These are phyloP conservation scores for Blastobotrys indianensis DNA, from an alignment of 1,139 yeast species.

Conservation along the genomic window DNA sequence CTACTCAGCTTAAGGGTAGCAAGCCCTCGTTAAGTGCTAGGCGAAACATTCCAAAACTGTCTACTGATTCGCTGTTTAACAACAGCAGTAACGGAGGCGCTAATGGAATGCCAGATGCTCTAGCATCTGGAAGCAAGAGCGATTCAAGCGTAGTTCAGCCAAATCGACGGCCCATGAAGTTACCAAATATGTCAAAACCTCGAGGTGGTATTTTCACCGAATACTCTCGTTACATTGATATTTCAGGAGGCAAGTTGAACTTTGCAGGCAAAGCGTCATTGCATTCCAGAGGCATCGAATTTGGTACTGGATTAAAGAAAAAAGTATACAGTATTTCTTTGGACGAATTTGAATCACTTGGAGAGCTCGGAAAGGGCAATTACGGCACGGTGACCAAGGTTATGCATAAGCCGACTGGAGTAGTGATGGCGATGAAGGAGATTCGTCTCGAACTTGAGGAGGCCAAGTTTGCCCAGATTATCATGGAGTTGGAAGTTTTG, in stretches of 20 bases:
- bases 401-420: slow-evolving; percentile 87
- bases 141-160: not conserved
- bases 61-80: slow-evolving; percentile 2
- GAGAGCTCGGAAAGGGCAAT: slow-evolving; percentile 90
- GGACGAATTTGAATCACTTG: slow-evolving; percentile 77
- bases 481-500: slow-evolving; percentile 91
- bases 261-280: slow-evolving; percentile 91
- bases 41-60: slow-evolving; percentile 24
- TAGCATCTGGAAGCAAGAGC: not conserved
- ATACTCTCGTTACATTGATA: slow-evolving; percentile 81
- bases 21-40: slow-evolving; percentile 31
- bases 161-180: slow-evolving; percentile 2
- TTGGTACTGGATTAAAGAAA: slow-evolving; percentile 49
- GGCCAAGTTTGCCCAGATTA: slow-evolving; percentile 80
- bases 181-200: not conserved
- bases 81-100: too few relatives aligned
- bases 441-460: slow-evolving; percentile 89
- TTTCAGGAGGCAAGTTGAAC: slow-evolving; percentile 83
- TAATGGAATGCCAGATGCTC: too few relatives aligned
- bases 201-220: slow-evolving; percentile 49
- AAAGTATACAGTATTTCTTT: slow-evolving; percentile 71
- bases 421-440: slow-evolving; percentile 95
- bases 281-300: slow-evolving; percentile 88
- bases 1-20: slow-evolving; percentile 15
- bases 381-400: slow-evolving; percentile 94